These are phyloP conservation scores for Prototheca wickerhamii DNA, from an alignment of 163 green algal species.

Conservation along the genomic window DNA sequence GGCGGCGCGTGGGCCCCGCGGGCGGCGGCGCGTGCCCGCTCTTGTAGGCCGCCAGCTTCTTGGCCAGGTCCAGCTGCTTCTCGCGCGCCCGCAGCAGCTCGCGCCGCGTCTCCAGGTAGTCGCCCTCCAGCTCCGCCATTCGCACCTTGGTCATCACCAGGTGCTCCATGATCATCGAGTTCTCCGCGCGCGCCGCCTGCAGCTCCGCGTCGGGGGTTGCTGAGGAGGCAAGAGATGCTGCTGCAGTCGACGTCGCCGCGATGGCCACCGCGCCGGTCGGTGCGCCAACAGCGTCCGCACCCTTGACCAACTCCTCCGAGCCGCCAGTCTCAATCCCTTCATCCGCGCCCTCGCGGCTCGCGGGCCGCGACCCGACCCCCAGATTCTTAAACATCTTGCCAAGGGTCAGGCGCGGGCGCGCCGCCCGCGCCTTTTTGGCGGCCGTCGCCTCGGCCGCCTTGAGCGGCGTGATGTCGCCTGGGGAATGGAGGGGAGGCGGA, in stretches of 20 bases:
- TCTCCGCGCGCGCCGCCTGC: slow-evolving; percentile 48
- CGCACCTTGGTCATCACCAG: slow-evolving; percentile 62
- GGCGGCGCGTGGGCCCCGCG: not conserved
- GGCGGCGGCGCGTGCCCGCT: not conserved
- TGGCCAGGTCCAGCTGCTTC: slow-evolving; percentile 24
- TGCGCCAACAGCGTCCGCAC: too few relatives aligned
- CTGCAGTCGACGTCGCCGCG: not conserved
- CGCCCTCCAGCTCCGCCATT: slow-evolving; percentile 51
- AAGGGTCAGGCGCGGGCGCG: too few relatives aligned
- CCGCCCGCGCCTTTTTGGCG: not conserved
- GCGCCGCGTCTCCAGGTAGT: slow-evolving; percentile 40
- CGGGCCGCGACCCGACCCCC: too few relatives aligned
- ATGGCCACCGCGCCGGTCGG: not conserved
- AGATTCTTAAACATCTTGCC: too few relatives aligned
- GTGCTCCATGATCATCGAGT: slow-evolving; percentile 57
- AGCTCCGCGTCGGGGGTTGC: slow-evolving; percentile 13
- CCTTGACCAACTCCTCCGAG: too few relatives aligned
- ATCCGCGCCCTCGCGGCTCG: too few relatives aligned
- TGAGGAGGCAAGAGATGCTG: not conserved
- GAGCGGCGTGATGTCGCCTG: slow-evolving; percentile 15
- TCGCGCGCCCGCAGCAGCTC: slow-evolving; percentile 33
- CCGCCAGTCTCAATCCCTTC: too few relatives aligned
- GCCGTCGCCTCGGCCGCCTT: not conserved
- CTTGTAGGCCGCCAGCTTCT: not conserved
- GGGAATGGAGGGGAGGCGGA: not conserved